These are phyloP conservation scores for Schrenkiella parvula DNA, from an alignment of 345 rosid genomes.

Conservation along the genomic window DNA sequence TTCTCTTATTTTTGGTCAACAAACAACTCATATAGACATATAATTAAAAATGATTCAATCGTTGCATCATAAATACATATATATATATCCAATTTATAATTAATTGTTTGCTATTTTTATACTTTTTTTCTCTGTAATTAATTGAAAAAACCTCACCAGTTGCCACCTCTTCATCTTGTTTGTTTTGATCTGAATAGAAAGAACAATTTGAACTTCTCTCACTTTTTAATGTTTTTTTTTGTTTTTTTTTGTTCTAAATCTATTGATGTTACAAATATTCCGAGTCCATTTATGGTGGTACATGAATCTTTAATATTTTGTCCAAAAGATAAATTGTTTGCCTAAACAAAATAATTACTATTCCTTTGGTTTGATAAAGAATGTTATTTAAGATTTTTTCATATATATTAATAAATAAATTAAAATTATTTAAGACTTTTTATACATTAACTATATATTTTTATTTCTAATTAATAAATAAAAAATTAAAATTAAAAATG, in stretches of 20 bases:
- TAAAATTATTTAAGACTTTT: too few relatives aligned
- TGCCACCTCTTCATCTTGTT: background rate
- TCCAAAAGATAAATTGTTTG: background rate
- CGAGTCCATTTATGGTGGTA: background rate
- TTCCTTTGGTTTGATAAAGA: too few relatives aligned
- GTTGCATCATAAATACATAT: background rate
- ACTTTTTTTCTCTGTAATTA: background rate
- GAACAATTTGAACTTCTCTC: slow-evolving; percentile 9
- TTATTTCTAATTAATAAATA: too few relatives aligned
- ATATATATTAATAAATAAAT: too few relatives aligned
- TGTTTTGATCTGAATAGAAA: background rate
- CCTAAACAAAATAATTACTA: too few relatives aligned
- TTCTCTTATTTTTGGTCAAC: slow-evolving; percentile 12
- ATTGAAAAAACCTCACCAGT: background rate
- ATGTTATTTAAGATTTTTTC: too few relatives aligned
- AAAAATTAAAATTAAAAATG: too few relatives aligned
- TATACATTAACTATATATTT: too few relatives aligned
- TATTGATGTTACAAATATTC: background rate
- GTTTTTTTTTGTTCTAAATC: background rate
- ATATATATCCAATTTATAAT: background rate
- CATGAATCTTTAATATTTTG: too few relatives aligned
- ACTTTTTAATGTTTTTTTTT: too few relatives aligned
- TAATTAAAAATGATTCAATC: background rate
- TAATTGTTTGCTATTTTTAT: background rate
- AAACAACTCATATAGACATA: background rate